A percentile compares a stretch with the other conserved stretches of the same genome.
phyloP scores from a whole-genome alignment of 148 eudicot genomes.

The Silene uniflora region DNA sequence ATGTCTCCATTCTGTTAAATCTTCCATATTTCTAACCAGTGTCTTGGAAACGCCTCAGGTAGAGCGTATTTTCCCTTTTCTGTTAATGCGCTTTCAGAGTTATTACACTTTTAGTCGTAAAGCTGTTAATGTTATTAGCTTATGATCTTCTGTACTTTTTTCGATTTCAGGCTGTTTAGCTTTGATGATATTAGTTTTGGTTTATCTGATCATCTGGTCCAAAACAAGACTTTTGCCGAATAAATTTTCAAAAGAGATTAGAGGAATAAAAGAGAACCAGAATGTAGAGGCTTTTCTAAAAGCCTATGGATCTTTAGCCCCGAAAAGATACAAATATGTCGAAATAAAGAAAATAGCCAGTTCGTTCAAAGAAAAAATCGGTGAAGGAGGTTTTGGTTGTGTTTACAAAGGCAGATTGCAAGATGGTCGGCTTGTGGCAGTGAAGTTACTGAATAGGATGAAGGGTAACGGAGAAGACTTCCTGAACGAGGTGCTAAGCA shows the following conservation, averaged over 20 bases:
- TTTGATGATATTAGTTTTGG: no score
- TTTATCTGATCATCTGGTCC: no score
- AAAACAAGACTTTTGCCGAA: no score
- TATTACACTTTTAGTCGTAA: no score
- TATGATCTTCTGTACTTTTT: no score
- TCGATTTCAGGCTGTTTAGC: no score
- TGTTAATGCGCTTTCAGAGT: no score
- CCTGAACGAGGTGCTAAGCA: conserved; percentile 56
- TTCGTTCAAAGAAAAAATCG: conserved; percentile 56
- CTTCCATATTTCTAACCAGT: no score
- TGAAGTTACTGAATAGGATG: conserved; percentile 39
- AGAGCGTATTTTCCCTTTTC: no score
- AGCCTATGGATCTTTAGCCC: conserved; percentile 25
- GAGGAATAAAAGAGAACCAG: conserved; percentile 14
- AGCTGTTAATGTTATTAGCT: no score
- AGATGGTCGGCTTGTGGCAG: conserved; percentile 65
- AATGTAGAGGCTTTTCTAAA: conserved; percentile 26
- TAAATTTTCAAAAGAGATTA: not conserved
- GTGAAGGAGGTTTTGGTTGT: conserved; percentile 76
- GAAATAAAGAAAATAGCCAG: conserved; percentile 63
- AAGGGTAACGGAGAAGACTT: conserved; percentile 21
- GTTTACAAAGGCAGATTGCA: conserved; percentile 59
- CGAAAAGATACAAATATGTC: conserved; percentile 41
- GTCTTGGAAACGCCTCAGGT: no score
- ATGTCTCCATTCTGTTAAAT: no score